phyloP scores from a whole-genome alignment of 805 yeast genomes.

The Sugiyamaella valdiviana region DNA sequence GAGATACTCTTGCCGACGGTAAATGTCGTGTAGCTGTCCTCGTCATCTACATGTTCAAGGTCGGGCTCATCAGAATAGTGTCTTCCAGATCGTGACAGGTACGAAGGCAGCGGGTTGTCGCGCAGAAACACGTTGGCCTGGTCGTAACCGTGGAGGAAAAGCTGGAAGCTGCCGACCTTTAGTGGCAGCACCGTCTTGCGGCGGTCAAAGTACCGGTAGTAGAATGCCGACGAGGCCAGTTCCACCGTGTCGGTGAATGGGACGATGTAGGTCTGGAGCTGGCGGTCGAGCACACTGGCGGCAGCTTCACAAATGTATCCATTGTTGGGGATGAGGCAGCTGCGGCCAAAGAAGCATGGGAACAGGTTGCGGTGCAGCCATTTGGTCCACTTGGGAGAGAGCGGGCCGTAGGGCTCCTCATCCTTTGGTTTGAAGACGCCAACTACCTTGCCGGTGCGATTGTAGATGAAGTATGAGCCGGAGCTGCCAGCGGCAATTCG shows the following conservation, averaged over 20 bases:
- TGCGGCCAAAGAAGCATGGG: slow-evolving; percentile 71
- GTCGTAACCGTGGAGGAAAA: slow-evolving; percentile 50
- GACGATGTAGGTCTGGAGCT: slow-evolving; percentile 52
- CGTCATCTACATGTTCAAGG: slow-evolving; percentile 2
- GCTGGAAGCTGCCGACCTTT: slow-evolving; percentile 64
- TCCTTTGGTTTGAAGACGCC: slow-evolving; percentile 75
- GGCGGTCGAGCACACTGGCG: slow-evolving; percentile 59
- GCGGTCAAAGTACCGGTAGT: slow-evolving; percentile 46
- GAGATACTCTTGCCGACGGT: neutral
- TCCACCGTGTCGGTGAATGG: slow-evolving; percentile 58
- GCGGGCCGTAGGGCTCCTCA: slow-evolving; percentile 74
- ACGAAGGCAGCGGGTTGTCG: slow-evolving; percentile 48
- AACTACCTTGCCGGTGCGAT: slow-evolving; percentile 33
- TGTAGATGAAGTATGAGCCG: slow-evolving; percentile 58
- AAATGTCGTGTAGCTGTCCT: slow-evolving; percentile 3
- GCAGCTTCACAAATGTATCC: slow-evolving; percentile 71
- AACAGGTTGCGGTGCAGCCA: slow-evolving; percentile 71
- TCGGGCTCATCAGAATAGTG: neutral
- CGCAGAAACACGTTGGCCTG: slow-evolving; percentile 58
- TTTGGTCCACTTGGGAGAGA: slow-evolving; percentile 74
- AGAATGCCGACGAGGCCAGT: slow-evolving; percentile 45
- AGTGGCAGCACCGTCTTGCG: slow-evolving; percentile 30
- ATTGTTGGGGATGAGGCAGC: slow-evolving; percentile 64
- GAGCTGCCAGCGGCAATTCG: slow-evolving; percentile 62
- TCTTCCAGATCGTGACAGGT: neutral